These are phyloP conservation scores for Typha latifolia DNA, from an alignment of 176 grass and related monocot species.

Conservation along the genomic window DNA sequence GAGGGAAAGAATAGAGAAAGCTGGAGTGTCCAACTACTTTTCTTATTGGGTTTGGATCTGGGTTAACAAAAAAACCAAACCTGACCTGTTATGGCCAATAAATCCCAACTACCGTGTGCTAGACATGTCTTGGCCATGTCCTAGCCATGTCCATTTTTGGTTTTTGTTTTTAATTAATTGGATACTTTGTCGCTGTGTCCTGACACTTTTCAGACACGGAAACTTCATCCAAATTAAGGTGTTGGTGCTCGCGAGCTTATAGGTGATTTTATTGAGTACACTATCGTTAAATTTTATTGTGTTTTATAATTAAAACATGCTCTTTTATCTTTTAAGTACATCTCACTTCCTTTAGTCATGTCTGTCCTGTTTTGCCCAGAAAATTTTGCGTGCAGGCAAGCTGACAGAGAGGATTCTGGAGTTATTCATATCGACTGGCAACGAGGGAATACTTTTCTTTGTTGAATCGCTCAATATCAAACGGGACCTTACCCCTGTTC, in stretches of 20 bases:
- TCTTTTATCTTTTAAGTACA: background rate
- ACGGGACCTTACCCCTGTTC: slow-evolving; percentile 50
- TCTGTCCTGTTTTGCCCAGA: slow-evolving; percentile 31
- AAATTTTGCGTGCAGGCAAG: slow-evolving; percentile 76
- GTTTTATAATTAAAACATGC: background rate
- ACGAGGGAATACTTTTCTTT: slow-evolving; percentile 55
- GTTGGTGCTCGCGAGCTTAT: too few species aligned
- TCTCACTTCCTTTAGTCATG: background rate
- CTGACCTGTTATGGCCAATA: too few species aligned
- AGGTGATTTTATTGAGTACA: background rate
- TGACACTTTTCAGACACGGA: background rate
- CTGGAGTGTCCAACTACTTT: too few species aligned
- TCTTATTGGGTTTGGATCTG: too few species aligned
- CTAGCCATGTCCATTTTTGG: too few species aligned
- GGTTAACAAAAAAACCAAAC: too few species aligned
- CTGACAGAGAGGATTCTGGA: slow-evolving; percentile 78
- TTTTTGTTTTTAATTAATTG: too few species aligned
- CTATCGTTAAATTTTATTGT: background rate
- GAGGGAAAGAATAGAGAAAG: too few species aligned
- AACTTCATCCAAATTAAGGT: background rate
- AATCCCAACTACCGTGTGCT: too few species aligned
- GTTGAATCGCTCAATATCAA: slow-evolving; percentile 68
- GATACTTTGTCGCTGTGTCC: too few species aligned
- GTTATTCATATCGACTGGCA: slow-evolving; percentile 66
- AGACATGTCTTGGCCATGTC: too few species aligned